Conservation (phyloP, 208 protist genomes). For the Wallacemonas sp. region DNA sequence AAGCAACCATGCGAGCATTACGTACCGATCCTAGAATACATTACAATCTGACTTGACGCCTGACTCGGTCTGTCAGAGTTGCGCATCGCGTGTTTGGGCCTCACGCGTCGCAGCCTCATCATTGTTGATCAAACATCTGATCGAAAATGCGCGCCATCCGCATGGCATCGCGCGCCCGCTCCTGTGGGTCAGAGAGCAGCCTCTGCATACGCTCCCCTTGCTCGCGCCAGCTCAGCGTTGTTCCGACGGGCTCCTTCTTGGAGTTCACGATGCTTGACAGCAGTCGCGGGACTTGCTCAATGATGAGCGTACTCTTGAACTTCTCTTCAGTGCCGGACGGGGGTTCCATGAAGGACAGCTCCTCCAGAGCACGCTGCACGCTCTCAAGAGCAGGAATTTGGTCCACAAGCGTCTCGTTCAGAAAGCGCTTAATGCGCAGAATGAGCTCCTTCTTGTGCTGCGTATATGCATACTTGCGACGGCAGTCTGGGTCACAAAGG, state of each 20-base stretch:
- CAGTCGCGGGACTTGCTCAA: conserved; percentile 89
- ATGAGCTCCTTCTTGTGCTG: conserved; percentile 82
- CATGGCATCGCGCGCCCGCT: conserved; percentile 67
- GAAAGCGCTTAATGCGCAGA: conserved; percentile 60
- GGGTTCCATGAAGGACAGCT: conserved; percentile 88
- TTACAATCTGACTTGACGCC: too few species aligned
- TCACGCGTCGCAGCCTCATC: too few species aligned
- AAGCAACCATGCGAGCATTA: too few species aligned
- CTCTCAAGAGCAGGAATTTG: conserved; percentile 86
- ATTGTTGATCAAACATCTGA: conserved; percentile 58
- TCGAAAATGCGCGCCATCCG: conserved; percentile 76
- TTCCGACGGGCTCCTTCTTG: conserved; percentile 13
- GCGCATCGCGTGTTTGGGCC: too few species aligned
- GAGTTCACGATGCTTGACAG: conserved; percentile 53
- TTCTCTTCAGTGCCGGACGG: conserved; percentile 88
- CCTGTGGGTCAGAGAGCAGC: conserved; percentile 44
- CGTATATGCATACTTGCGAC: conserved; percentile 79
- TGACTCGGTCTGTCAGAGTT: too few species aligned
- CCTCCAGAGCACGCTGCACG: conserved; percentile 86
- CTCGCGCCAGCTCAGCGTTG: conserved; percentile 25
- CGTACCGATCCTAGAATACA: too few species aligned
- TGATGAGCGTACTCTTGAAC: conserved; percentile 80
- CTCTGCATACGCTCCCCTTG: conserved; percentile 29
- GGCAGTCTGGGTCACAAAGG: conserved; percentile 81
- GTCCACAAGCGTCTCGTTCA: conserved; percentile 89